These are phyloP conservation scores for Aspergillus sp. DNA, from an alignment of 2,329 filamentous ascomycete species.

Conservation along the genomic window DNA sequence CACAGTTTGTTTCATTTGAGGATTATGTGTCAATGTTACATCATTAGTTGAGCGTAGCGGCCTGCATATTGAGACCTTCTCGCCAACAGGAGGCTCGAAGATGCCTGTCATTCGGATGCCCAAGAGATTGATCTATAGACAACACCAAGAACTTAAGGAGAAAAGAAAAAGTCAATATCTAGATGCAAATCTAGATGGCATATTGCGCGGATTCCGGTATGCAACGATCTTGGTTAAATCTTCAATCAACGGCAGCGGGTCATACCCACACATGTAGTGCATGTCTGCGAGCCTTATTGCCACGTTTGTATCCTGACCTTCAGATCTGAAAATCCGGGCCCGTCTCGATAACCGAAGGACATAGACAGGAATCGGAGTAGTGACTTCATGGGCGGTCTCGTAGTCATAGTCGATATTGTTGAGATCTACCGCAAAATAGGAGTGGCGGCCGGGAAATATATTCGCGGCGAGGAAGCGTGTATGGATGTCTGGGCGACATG, in stretches of 20 bases:
- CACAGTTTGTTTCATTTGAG: too few relatives aligned
- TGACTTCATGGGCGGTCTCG: slow-evolving; percentile 7
- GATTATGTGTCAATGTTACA: background rate
- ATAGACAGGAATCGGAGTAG: slow-evolving; percentile 5
- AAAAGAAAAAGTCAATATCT: too few relatives aligned
- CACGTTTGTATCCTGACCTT: slow-evolving; percentile 7
- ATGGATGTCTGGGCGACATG: slow-evolving; percentile 1
- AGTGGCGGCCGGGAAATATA: slow-evolving; percentile 8
- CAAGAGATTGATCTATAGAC: too few relatives aligned
- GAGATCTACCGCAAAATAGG: slow-evolving; percentile 14
- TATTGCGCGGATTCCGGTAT: too few relatives aligned
- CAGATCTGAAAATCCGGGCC: slow-evolving; percentile 8
- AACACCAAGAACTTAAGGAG: too few relatives aligned
- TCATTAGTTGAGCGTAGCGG: too few relatives aligned
- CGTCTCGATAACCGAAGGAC: slow-evolving; percentile 8
- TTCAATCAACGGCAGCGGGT: slow-evolving; percentile 12
- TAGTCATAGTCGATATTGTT: slow-evolving; percentile 13
- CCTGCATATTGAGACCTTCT: too few relatives aligned
- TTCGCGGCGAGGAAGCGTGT: slow-evolving; percentile 7
- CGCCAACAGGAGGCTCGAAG: too few relatives aligned
- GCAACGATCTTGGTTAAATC: background rate
- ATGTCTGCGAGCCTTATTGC: slow-evolving; percentile 7
- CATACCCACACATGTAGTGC: slow-evolving; percentile 10
- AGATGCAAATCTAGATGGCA: too few relatives aligned
- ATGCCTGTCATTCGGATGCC: too few relatives aligned